Conservation (phyloP, 2,329 filamentous ascomycete genomes). For the Aureobasidium sp. region DNA sequence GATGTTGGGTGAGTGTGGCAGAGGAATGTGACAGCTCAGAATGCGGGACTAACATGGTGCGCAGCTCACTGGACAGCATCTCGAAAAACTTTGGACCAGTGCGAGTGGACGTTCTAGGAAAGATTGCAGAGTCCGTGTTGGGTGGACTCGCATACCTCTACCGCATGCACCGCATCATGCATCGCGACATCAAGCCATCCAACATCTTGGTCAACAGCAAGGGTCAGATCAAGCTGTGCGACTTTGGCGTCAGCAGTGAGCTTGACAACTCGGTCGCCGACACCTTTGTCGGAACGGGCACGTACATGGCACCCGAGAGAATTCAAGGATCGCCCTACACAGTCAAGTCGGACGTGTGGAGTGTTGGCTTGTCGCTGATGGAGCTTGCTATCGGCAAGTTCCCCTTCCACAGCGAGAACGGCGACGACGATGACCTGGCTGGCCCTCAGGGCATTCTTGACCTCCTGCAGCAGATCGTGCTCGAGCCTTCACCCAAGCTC, state of each 20-base stretch:
- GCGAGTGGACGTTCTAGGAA: constrained; percentile 90
- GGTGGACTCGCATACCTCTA: constrained; percentile 94
- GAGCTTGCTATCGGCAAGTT: constrained; percentile 96
- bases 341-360: constrained; percentile 98
- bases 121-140: constrained; percentile 92
- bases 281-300: constrained; percentile 96
- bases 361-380: constrained; percentile 91
- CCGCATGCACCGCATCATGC: constrained; percentile 94
- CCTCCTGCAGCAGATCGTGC: constrained; percentile 91
- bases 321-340: constrained; percentile 97
- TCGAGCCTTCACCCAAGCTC: constrained; percentile 85
- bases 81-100: constrained; percentile 93
- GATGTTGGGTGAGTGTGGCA: constrained; percentile 73
- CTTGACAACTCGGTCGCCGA: constrained; percentile 96
- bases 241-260: constrained; percentile 98
- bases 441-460: constrained; percentile 91
- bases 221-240: constrained; percentile 92
- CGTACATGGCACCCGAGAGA: constrained; percentile 97
- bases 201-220: constrained; percentile 94
- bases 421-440: constrained; percentile 54
- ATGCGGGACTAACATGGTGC: background rate
- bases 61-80: constrained; percentile 81
- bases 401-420: constrained; percentile 75
- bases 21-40: background rate
- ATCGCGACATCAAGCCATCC: constrained; percentile 96